These are phyloP conservation scores for Penicillium ucsense DNA, from an alignment of 495 filamentous ascomycete species.

Conservation along the genomic window DNA sequence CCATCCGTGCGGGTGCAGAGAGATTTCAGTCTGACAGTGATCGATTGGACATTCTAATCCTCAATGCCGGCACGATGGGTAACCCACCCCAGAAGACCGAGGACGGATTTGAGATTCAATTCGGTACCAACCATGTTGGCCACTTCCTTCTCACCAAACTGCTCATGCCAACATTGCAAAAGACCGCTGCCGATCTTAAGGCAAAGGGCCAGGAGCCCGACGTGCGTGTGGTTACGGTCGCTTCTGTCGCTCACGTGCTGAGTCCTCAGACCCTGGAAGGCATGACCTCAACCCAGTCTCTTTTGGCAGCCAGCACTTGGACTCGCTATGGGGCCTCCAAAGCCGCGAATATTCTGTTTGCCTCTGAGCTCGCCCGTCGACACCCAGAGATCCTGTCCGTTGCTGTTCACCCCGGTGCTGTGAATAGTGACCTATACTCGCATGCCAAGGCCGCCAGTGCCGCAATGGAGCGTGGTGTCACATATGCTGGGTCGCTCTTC, in stretches of 20 bases:
- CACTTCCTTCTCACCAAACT: constrained; percentile 54
- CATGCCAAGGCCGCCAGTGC: constrained; percentile 17
- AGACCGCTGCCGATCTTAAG: constrained; percentile 30
- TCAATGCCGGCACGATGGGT: constrained; percentile 54
- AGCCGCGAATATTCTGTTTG: constrained; percentile 61
- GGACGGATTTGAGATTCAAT: constrained; percentile 66
- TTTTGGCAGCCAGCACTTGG: constrained; percentile 25
- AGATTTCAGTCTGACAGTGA: constrained; percentile 35
- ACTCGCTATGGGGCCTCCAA: constrained; percentile 56
- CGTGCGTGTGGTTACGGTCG: constrained; percentile 16
- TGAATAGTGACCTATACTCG: constrained; percentile 44
- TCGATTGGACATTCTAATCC: constrained; percentile 50
- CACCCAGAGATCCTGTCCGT: constrained; percentile 48
- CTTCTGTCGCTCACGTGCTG: constrained; percentile 36
- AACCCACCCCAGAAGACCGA: constrained; percentile 46
- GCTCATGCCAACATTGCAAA: constrained; percentile 46
- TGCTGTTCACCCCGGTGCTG: constrained; percentile 57
- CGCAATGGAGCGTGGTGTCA: constrained; percentile 17
- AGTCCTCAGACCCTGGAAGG: constrained; percentile 40
- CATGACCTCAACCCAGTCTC: constrained; percentile 34
- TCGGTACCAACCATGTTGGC: constrained; percentile 51
- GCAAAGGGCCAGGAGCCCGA: constrained; percentile 13
- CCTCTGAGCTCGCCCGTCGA: constrained; percentile 45
- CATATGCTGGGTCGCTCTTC: constrained; percentile 11
- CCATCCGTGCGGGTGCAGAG: constrained; percentile 39